phyloP scores from a whole-genome alignment of 768 basidiomycete genomes.

The Sarcomyxa edulis region DNA sequence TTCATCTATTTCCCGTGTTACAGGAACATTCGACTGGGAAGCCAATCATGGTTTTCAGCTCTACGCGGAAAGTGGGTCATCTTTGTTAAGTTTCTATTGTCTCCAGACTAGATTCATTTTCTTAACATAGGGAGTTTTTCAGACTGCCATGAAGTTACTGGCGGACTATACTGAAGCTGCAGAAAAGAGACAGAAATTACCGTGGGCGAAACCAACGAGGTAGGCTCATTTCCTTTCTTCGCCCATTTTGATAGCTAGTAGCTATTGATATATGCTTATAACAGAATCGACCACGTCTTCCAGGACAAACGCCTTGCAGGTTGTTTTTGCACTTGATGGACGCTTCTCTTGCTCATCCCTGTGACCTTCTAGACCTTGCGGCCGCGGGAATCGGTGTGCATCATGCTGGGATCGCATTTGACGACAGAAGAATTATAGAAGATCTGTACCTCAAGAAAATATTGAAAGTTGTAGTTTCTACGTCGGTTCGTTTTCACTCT shows the following conservation, averaged over 20 bases:
- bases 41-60: slow-evolving; percentile 84
- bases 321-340: too few species aligned
- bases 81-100: background rate
- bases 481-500: slow-evolving; percentile 54
- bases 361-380: slow-evolving; percentile 46
- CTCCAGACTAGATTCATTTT: background rate
- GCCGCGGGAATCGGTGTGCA: slow-evolving; percentile 80
- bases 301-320: slow-evolving; percentile 64
- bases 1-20: slow-evolving; percentile 66
- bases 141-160: slow-evolving; percentile 72
- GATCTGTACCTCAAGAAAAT: slow-evolving; percentile 60
- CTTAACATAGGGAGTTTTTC: slow-evolving; percentile 40
- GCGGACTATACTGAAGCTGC: slow-evolving; percentile 63
- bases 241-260: slow-evolving; percentile 2
- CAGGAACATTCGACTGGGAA: slow-evolving; percentile 71
- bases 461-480: slow-evolving; percentile 70
- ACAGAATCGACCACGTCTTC: slow-evolving; percentile 53
- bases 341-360: too few species aligned
- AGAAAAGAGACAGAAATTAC: slow-evolving; percentile 42
- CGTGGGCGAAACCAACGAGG: slow-evolving; percentile 66
- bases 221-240: slow-evolving; percentile 16
- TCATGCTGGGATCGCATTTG: slow-evolving; percentile 77
- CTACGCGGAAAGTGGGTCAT: slow-evolving; percentile 74
- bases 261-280: too few species aligned
- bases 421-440: slow-evolving; percentile 74